These are phyloP conservation scores for Penicillium sumatraense DNA, from an alignment of 2,329 filamentous ascomycete genomes.

Conservation along the genomic window DNA sequence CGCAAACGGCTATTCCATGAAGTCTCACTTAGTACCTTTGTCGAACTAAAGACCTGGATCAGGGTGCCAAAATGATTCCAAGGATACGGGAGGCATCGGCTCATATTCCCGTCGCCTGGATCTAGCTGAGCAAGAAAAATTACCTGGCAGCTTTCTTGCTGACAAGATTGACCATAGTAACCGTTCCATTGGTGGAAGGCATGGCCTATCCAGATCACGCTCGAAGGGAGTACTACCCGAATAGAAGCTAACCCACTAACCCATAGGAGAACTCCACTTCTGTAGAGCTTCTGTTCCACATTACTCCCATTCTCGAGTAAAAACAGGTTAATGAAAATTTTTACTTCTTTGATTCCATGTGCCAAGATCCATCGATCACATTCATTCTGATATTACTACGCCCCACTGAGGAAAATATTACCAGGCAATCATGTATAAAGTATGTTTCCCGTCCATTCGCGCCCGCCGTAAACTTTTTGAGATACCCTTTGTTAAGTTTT, in stretches of 20 bases:
- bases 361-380: conserved; percentile 7
- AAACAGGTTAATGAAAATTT: conserved; percentile 14
- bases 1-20: conserved; percentile 20
- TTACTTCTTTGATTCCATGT: conserved; percentile 2
- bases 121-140: not conserved
- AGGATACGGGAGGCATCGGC: not conserved
- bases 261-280: conserved; percentile 1
- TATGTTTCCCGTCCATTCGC: conserved; percentile 13
- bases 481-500: conserved; percentile 12
- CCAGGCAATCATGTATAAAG: conserved; percentile 24
- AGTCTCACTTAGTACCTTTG: conserved; percentile 7
- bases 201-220: not conserved
- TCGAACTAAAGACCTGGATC: not conserved
- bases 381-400: not conserved
- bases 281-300: not conserved
- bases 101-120: not conserved
- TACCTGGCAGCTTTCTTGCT: not conserved
- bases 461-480: not conserved
- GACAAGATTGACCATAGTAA: conserved; percentile 18
- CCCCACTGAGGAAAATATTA: conserved; percentile 11
- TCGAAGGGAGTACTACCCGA: conserved; percentile 14
- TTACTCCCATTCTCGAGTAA: not conserved
- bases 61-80: conserved; percentile 2
- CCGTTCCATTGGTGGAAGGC: conserved; percentile 19
- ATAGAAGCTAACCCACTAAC: not conserved